Conservation (phyloP, 2,329 filamentous ascomycete species). For the Nannizzia gypsea region DNA sequence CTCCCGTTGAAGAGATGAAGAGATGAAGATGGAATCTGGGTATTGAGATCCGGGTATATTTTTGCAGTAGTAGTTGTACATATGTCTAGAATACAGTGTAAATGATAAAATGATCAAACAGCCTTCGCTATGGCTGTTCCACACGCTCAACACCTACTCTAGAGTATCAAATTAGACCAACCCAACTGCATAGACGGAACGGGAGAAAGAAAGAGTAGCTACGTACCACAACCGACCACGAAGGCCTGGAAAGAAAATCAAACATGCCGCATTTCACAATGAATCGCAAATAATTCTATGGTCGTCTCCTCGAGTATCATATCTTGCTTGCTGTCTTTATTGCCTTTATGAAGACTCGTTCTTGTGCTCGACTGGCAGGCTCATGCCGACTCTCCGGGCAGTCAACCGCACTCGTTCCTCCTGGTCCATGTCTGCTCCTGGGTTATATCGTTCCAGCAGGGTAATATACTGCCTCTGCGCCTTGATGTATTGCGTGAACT, state of each 20-base stretch:
- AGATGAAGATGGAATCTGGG: background rate
- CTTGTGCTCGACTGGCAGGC: slow-evolving; percentile 57
- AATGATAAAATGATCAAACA: background rate
- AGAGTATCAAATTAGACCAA: background rate
- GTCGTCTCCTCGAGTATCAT: background rate
- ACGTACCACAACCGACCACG: background rate
- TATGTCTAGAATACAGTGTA: background rate
- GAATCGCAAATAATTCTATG: background rate
- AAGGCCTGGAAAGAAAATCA: background rate
- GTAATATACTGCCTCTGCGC: slow-evolving; percentile 76
- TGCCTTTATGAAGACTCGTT: background rate
- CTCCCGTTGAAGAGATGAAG: background rate
- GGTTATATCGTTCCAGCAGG: slow-evolving; percentile 84
- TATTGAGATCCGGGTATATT: background rate
- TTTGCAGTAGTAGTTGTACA: background rate
- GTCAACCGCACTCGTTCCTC: slow-evolving; percentile 71
- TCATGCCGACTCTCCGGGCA: slow-evolving; percentile 79
- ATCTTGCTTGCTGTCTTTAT: background rate
- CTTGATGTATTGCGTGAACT: slow-evolving; percentile 66
- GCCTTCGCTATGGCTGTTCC: background rate
- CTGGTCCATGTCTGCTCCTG: slow-evolving; percentile 77
- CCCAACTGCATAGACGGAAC: background rate
- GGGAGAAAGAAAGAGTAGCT: background rate
- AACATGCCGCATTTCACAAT: background rate
- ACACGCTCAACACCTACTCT: background rate